These are phyloP conservation scores for Cordyceps farinosa DNA, from an alignment of 2,329 filamentous ascomycete species.

Conservation along the genomic window DNA sequence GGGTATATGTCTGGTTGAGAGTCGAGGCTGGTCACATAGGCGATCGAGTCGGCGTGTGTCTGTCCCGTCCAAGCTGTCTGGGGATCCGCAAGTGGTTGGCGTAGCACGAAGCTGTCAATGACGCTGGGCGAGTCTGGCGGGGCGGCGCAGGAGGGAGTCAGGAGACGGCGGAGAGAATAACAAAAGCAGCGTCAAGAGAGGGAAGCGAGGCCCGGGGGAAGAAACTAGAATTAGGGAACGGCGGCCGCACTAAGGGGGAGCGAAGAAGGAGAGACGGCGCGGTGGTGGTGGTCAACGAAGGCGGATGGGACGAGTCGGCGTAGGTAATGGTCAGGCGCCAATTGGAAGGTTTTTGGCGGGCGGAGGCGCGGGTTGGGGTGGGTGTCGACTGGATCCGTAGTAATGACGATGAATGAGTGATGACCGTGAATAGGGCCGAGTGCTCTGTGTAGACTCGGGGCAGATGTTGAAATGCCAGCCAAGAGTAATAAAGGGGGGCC, in stretches of 20 bases:
- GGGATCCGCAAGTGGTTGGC: not conserved
- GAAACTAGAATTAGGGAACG: not conserved
- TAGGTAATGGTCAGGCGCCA: constrained; percentile 29
- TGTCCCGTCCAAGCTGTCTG: not conserved
- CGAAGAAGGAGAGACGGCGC: constrained; percentile 18
- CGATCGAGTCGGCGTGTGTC: not conserved
- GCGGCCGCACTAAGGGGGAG: constrained; percentile 15
- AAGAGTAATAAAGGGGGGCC: not conserved
- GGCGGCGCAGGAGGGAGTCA: not conserved
- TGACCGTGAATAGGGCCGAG: not conserved
- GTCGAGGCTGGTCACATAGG: not conserved
- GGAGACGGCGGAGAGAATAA: not conserved
- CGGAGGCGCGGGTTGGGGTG: not conserved
- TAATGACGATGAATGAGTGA: not conserved
- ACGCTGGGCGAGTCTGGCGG: not conserved
- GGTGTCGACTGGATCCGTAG: not conserved
- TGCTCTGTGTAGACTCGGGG: not conserved
- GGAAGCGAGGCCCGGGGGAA: not conserved
- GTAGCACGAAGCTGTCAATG: not conserved
- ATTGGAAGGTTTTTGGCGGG: constrained; percentile 29
- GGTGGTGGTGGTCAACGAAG: constrained; percentile 5
- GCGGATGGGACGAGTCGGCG: constrained; percentile 20
- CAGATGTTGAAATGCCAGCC: not conserved
- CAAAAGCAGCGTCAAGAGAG: not conserved
- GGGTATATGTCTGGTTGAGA: not conserved